Evolutionary conservation across 2,329 filamentous ascomycete genomes (phyloP).

Genomic region (Didymosphaeria variabile): DNA sequence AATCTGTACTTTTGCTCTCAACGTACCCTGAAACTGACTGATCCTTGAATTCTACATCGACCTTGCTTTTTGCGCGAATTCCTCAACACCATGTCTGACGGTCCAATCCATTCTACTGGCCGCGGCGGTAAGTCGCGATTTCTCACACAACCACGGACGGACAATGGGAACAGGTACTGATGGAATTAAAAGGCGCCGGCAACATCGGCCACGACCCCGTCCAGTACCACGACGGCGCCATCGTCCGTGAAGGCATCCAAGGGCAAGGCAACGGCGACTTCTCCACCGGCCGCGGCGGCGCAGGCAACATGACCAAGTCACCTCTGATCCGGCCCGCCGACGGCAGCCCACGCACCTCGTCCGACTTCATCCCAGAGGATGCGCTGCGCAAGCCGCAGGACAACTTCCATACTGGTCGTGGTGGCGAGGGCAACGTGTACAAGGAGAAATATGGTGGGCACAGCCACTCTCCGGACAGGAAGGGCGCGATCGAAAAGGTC

Average conservation of each 20-base stretch:
- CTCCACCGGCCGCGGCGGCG: slow-evolving; percentile 53
- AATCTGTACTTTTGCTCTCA: slow-evolving; percentile 14
- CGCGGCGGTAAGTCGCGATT: slow-evolving; percentile 60
- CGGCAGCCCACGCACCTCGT: slow-evolving; percentile 38
- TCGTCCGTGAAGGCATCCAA: slow-evolving; percentile 56
- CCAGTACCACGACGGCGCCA: slow-evolving; percentile 56
- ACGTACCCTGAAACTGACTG: background rate
- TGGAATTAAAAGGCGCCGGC: background rate
- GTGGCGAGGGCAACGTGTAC: slow-evolving; percentile 58
- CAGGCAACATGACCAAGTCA: slow-evolving; percentile 54
- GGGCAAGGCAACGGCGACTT: slow-evolving; percentile 51
- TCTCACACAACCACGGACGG: background rate
- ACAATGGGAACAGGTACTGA: slow-evolving; percentile 17
- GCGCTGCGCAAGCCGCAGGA: slow-evolving; percentile 50
- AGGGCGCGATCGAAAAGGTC: slow-evolving; percentile 55
- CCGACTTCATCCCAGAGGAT: slow-evolving; percentile 56
- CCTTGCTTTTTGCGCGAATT: slow-evolving; percentile 21
- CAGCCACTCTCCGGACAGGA: slow-evolving; percentile 45
- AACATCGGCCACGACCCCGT: background rate
- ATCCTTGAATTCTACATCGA: slow-evolving; percentile 21
- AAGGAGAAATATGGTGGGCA: slow-evolving; percentile 60
- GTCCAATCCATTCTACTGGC: slow-evolving; percentile 63
- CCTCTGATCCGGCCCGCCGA: slow-evolving; percentile 43
- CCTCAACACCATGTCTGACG: slow-evolving; percentile 36
- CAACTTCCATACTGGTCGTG: slow-evolving; percentile 60